A percentile compares a stretch with the other conserved stretches of the same genome.
phyloP scores from a whole-genome alignment of 495 filamentous ascomycete genomes.

The Aspergillus carlsbadensis region DNA sequence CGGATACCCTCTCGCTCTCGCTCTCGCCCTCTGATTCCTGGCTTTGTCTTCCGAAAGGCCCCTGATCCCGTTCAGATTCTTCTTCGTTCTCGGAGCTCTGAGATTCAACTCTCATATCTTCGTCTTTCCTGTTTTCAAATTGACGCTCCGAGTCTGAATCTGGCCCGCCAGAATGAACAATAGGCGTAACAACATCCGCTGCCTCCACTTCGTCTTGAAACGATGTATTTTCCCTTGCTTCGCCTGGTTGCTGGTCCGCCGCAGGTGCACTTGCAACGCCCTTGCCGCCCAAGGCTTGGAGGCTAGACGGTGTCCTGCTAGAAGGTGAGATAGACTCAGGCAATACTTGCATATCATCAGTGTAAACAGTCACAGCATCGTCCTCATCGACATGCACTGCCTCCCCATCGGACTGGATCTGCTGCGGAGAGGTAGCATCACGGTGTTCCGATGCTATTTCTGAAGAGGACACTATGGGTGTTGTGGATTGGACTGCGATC shows the following conservation, averaged over 20 bases:
- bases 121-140: not conserved
- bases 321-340: conserved; percentile 1
- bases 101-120: not conserved
- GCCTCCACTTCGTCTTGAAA: not conserved
- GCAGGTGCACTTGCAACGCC: not conserved
- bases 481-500: not conserved
- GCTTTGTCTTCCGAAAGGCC: not conserved
- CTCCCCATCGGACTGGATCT: not conserved
- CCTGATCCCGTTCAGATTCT: not conserved
- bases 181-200: not conserved
- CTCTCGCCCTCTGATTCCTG: not conserved
- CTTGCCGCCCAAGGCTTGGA: not conserved
- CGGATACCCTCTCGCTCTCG: not conserved
- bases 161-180: not conserved
- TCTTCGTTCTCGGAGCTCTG: not conserved
- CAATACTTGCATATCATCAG: conserved; percentile 2
- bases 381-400: not conserved
- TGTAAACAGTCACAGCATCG: conserved; percentile 5
- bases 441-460: not conserved
- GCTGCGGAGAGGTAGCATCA: not conserved
- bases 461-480: not conserved
- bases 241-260: not conserved
- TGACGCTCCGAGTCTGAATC: not conserved
- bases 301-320: not conserved
- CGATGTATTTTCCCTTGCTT: not conserved